Base-by-base conservation (phyloP, 1,284 basidiomycete species). In the Anthracocystis walkeri region DNA sequence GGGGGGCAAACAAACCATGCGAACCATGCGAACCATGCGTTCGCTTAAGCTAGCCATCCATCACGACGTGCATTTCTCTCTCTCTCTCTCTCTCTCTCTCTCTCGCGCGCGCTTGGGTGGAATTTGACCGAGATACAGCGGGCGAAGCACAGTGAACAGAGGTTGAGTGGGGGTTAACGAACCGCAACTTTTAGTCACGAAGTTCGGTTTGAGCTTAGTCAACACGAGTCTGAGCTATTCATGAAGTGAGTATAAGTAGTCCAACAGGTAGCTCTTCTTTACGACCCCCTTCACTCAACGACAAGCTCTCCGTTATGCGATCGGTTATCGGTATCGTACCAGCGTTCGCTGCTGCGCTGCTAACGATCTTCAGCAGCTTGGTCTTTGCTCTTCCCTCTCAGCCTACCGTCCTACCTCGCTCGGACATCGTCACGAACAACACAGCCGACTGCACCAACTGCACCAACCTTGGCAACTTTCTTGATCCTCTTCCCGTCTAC, bases 401-500 rank as follows among this genome's bases (percentile, higher is more conserved):
- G 7, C 55, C n/a, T n/a, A n/a, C n/a, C n/a, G n/a, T 38, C 4
- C 21, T 48, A 5, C 21, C 54, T 23, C 42, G 35, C 27, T n/a
- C 25, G 20, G 7, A 12, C 38, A 67, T 68, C 65, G 69, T 62
- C 53, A 25, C 54, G 2, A 62, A 65, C 65, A 75, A 62, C 66
- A 63, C 62, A 4, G 65, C 53, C 20, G 52, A 61, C 53, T 65
- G 61, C 55, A 69, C 61, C 58, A 55, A 59, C 38, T 75, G 72
- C 63, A 64, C 59, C 52, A 75, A 75, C 31, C 66, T 70, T 11
- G 72, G 66, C 54, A 75, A 70, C 60, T 65, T 58, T 18, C n/a
- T 40, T 49, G 51, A 74, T 18, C 58, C 71, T 1, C n/a, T 68
- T n/a, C 65, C 61, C 40, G 54, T 68, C 6, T 33, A 29, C 14